phyloP scores from a whole-genome alignment of 2,329 filamentous ascomycete species.

The Colletotrichum euphorbiae region DNA sequence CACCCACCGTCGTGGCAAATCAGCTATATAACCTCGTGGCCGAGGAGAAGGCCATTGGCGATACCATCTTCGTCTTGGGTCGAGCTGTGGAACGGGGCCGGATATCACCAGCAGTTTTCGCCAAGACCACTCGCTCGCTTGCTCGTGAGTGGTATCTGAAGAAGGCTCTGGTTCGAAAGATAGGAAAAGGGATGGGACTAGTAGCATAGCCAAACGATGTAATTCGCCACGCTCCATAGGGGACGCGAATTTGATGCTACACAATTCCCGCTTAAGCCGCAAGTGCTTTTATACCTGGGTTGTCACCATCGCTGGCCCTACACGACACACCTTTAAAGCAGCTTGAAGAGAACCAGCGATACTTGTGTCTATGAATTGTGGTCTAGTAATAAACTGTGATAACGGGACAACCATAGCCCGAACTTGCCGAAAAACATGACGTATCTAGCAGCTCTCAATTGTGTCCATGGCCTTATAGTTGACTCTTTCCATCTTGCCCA shows the following conservation, averaged over 20 bases:
- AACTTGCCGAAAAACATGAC: too few species aligned
- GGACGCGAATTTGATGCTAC: too few species aligned
- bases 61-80: constrained; percentile 86
- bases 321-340: too few species aligned
- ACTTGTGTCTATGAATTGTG: too few species aligned
- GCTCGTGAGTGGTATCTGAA: constrained; percentile 86
- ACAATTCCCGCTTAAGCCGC: too few species aligned
- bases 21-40: constrained; percentile 91
- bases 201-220: constrained; percentile 17
- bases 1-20: constrained; percentile 90
- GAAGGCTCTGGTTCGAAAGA: constrained; percentile 83
- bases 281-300: too few species aligned
- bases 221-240: neutral
- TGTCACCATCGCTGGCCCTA: too few species aligned
- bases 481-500: neutral
- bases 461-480: neutral
- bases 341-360: too few species aligned
- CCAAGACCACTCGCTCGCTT: constrained; percentile 79
- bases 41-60: constrained; percentile 87
- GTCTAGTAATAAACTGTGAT: too few species aligned
- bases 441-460: too few species aligned
- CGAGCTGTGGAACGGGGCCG: constrained; percentile 79
- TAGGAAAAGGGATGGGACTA: constrained; percentile 80
- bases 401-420: too few species aligned
- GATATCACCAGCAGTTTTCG: constrained; percentile 78